These are phyloP conservation scores for Pseudocercospora vitis DNA, from an alignment of 2,329 filamentous ascomycete species.

Conservation along the genomic window DNA sequence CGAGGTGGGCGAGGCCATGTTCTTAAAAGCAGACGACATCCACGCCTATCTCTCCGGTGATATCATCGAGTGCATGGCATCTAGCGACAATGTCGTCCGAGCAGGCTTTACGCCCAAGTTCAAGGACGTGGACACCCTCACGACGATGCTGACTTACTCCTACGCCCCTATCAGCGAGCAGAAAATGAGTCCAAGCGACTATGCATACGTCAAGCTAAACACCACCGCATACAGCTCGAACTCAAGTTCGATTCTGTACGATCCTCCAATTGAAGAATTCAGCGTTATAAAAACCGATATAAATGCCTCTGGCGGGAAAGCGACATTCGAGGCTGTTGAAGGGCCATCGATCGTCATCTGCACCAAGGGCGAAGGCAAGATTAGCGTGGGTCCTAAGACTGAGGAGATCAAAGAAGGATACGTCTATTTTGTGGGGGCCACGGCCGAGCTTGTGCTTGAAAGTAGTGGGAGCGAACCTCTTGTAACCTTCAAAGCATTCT, in stretches of 20 bases:
- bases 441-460: slow-evolving; percentile 78
- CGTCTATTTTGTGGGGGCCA: slow-evolving; percentile 72
- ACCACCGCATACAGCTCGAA: slow-evolving; percentile 75
- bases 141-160: slow-evolving; percentile 89
- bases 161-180: slow-evolving; percentile 94
- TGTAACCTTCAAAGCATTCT: slow-evolving; percentile 74
- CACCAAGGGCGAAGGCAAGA: slow-evolving; percentile 77
- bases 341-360: slow-evolving; percentile 93
- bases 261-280: slow-evolving; percentile 96
- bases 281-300: slow-evolving; percentile 80
- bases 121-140: slow-evolving; percentile 89
- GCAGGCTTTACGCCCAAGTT: slow-evolving; percentile 98
- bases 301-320: slow-evolving; percentile 70
- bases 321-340: slow-evolving; percentile 80
- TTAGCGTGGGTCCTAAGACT: slow-evolving; percentile 79
- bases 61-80: slow-evolving; percentile 98
- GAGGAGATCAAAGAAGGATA: slow-evolving; percentile 61
- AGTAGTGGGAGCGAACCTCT: slow-evolving; percentile 67
- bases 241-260: slow-evolving; percentile 74
- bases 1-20: slow-evolving; percentile 87
- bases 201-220: slow-evolving; percentile 82
- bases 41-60: slow-evolving; percentile 92
- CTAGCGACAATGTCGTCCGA: slow-evolving; percentile 97
- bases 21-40: slow-evolving; percentile 93
- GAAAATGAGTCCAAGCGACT: slow-evolving; percentile 84